phyloP scores from a whole-genome alignment of 768 basidiomycete genomes.

The Mrakia frigida region DNA sequence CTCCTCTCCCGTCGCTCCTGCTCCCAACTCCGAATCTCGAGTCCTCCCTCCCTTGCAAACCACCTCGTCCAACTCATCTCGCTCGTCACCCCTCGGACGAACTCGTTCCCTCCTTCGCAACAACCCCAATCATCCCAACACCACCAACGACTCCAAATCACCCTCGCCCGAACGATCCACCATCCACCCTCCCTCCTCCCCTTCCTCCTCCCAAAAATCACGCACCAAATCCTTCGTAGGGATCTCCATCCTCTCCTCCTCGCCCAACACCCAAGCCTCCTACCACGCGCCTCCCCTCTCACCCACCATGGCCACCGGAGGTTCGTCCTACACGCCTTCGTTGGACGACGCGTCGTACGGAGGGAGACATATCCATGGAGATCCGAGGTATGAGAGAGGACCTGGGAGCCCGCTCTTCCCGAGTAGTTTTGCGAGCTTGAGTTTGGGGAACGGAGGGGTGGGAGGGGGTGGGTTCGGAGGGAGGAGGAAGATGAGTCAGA shows the following conservation, averaged over 20 bases:
- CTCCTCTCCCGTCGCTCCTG: constrained; percentile 41
- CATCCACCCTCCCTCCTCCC: background rate
- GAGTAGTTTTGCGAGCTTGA: no score
- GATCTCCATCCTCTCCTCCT: constrained; percentile 26
- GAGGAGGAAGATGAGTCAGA: no score
- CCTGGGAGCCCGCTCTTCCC: no score
- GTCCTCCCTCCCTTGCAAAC: background rate
- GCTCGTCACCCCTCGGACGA: constrained; percentile 49
- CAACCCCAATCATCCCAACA: background rate
- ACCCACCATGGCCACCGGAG: background rate
- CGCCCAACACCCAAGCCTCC: background rate
- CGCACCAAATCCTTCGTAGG: constrained; percentile 25
- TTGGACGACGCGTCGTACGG: constrained; percentile 26
- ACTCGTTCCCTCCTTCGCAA: background rate
- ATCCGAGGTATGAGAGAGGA: no score
- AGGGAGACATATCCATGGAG: background rate
- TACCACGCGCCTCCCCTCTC: background rate
- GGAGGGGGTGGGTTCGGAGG: no score
- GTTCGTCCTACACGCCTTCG: background rate
- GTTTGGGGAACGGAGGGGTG: no score
- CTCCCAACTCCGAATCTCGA: background rate
- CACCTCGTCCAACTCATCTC: constrained; percentile 48
- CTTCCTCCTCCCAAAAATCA: background rate
- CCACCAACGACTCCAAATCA: background rate
- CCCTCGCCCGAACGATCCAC: background rate